A percentile compares a stretch with the other conserved stretches of the same genome.
Conservation (phyloP, 2,329 filamentous ascomycete genomes). For the Penicillium frequentans region DNA sequence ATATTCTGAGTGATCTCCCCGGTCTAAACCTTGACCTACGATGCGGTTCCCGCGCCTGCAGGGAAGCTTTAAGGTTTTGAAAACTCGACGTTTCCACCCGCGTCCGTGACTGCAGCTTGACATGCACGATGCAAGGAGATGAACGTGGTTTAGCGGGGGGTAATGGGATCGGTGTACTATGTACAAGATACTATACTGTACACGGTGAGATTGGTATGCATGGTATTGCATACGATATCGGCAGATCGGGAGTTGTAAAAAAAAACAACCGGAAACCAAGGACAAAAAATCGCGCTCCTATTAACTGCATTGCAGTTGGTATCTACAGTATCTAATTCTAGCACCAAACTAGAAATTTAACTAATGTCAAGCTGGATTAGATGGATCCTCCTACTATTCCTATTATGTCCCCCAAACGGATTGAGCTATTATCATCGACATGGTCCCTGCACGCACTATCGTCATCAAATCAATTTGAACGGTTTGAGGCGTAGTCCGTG, state of each 20-base stretch:
- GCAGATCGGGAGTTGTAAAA: not conserved
- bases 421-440: not conserved
- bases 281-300: not conserved
- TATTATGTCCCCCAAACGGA: not conserved
- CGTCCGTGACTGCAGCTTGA: not conserved
- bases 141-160: constrained; percentile 17
- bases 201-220: not conserved
- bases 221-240: not conserved
- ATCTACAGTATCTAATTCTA: not conserved
- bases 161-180: not conserved
- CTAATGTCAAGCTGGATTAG: not conserved
- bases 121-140: constrained; percentile 18
- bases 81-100: constrained; percentile 8
- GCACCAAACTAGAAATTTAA: not conserved
- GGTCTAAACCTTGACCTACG: not conserved
- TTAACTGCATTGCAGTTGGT: not conserved
- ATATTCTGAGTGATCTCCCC: not conserved
- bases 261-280: too few species aligned
- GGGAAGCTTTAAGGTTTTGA: constrained; percentile 15
- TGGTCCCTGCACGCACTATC: not conserved
- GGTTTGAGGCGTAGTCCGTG: constrained; percentile 4
- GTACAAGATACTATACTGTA: not conserved
- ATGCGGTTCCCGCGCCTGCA: constrained; percentile 19
- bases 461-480: constrained; percentile 1
- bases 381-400: not conserved